Evolutionary conservation across 2,329 filamentous ascomycete species (phyloP), one percentile per base, ranked within the genome.

Genomic region (Talaromyces islandicus): DNA sequence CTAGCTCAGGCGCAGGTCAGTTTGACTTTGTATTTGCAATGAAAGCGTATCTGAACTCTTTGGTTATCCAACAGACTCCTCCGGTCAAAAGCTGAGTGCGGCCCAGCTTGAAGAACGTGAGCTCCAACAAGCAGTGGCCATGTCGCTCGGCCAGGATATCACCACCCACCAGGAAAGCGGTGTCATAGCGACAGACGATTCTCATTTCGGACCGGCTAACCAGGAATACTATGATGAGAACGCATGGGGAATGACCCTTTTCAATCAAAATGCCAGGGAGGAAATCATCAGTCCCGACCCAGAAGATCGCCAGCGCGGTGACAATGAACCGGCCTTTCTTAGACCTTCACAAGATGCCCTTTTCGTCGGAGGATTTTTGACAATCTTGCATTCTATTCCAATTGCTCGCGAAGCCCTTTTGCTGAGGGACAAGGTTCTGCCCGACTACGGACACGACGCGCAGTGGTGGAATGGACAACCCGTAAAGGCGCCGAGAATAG

Each of bases 401-500:
- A 71, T 82, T 30, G 82, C 81, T 21, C 78, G 84, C 59, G 83
- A 86, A 67, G 80, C 81, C 9, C 74, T 88, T 10, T 70, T 87
- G 12, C 69, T 79, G 46, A 75, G 80, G n/a, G 73, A 74, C 7
- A 71, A 78, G 27, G 65, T 75, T 6, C 70, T 79, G 25, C 67
- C 72, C 2, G 75, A 81, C 60, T 88, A 88, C 65, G 83, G 83
- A 50, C 70, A 80, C 57, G 80, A 85, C 61, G 65, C 76, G 1
- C 80, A 85, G 11, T 88, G 85, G 85, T 88, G 85, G 85, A 83
- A 81, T 65, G 85, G 85, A 21, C 78, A 77, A 30, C 69, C 78
- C 0, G 80, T 84, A 27, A 73, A 78, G 30, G 70, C 79, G 14
- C 76, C 81, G 3, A 80, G 78, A 53, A 79, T 83, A 24, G 77